Conservation (phyloP, 2,329 filamentous ascomycete genomes). For the Aspergillus phoenicis region DNA sequence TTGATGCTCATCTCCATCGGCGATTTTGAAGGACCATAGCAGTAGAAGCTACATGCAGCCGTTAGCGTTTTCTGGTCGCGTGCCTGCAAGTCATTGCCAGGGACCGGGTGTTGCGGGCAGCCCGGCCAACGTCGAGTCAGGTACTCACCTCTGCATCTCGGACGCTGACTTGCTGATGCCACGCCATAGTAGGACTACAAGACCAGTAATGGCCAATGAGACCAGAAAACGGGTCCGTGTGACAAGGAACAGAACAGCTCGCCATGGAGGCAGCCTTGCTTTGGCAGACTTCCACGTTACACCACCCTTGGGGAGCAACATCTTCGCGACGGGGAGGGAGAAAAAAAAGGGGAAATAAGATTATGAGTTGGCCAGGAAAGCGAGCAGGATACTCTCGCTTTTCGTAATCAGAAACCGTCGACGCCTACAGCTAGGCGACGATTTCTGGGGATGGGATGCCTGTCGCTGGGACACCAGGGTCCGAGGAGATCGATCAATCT, state of each 20-base stretch:
- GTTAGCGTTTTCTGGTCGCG: constrained; percentile 19
- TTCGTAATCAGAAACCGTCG: constrained; percentile 2
- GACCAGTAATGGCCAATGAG: constrained; percentile 68
- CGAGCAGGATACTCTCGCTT: background rate
- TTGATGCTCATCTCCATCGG: constrained; percentile 94
- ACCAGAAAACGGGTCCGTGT: constrained; percentile 78
- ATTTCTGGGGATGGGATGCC: constrained; percentile 13
- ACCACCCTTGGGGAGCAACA: constrained; percentile 90
- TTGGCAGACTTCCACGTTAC: constrained; percentile 90
- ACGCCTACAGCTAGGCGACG: constrained; percentile 18
- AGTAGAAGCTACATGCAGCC: constrained; percentile 74
- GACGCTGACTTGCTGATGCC: constrained; percentile 77
- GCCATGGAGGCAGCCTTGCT: constrained; percentile 74
- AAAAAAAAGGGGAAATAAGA: background rate
- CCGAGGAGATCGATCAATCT: constrained; percentile 9
- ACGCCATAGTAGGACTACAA: constrained; percentile 83
- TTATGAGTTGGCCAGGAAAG: background rate
- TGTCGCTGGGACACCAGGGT: constrained; percentile 9
- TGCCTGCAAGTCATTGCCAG: background rate
- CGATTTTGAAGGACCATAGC: constrained; percentile 92
- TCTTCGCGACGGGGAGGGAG: constrained; percentile 45
- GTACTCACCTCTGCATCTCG: constrained; percentile 83
- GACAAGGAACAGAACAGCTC: constrained; percentile 69
- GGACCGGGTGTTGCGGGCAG: constrained; percentile 6
- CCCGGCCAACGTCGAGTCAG: background rate